Conservation (phyloP, 768 basidiomycete genomes). For the Gelatoporia subvermispora region DNA sequence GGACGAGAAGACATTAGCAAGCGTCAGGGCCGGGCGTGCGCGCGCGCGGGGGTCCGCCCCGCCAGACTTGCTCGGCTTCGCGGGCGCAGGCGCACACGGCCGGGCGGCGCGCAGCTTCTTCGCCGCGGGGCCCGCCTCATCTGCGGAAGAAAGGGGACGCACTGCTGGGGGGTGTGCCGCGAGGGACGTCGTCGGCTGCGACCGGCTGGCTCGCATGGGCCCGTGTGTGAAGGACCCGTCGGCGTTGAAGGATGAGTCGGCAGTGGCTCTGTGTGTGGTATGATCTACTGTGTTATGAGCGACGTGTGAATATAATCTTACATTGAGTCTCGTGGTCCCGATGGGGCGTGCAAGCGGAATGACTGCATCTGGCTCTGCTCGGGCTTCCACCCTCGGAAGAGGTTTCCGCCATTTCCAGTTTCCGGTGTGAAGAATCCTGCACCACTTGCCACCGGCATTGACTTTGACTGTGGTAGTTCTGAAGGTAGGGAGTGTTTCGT, state of each 20-base stretch:
- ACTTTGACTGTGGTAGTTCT: slow-evolving; percentile 43
- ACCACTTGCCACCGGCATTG: slow-evolving; percentile 53
- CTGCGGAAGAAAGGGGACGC: slow-evolving; percentile 76
- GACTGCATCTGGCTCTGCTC: slow-evolving; percentile 45
- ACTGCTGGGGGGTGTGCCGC: slow-evolving; percentile 44
- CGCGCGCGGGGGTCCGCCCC: slow-evolving; percentile 66
- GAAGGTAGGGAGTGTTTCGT: slow-evolving; percentile 43
- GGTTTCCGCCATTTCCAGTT: slow-evolving; percentile 45
- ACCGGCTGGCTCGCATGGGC: slow-evolving; percentile 23
- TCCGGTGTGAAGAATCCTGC: slow-evolving; percentile 78
- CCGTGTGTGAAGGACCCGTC: slow-evolving; percentile 56
- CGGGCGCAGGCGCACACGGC: slow-evolving; percentile 39
- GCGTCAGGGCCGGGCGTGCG: slow-evolving; percentile 82
- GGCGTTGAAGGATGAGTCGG: slow-evolving; percentile 49
- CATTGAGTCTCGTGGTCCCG: slow-evolving; percentile 60
- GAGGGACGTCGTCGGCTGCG: slow-evolving; percentile 26
- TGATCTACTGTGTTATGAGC: background rate
- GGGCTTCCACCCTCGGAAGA: slow-evolving; percentile 56
- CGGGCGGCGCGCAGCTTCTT: slow-evolving; percentile 66
- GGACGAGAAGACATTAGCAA: slow-evolving; percentile 87
- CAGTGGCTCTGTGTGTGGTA: slow-evolving; percentile 39
- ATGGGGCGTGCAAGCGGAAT: slow-evolving; percentile 52
- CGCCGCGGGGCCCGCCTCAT: slow-evolving; percentile 73
- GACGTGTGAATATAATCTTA: slow-evolving; percentile 27
- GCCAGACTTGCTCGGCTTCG: slow-evolving; percentile 40